Evolutionary conservation across 345 rosid genomes (phyloP), one percentile per base, ranked within the genome.

Genomic region (Excoecaria cochinchinensis): DNA sequence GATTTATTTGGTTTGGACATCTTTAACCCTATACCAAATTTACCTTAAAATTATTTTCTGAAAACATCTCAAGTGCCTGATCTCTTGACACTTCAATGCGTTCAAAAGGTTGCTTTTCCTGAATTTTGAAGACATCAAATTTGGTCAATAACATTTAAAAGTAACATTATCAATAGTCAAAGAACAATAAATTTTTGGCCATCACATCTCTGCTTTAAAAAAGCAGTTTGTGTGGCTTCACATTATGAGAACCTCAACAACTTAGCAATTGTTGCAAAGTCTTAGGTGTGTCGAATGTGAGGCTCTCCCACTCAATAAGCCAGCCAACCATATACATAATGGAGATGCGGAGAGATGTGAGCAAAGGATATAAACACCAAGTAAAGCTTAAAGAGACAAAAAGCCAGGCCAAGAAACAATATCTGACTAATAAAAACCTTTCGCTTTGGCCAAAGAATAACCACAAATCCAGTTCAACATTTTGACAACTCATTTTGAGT

Each of bases 41-140:
- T 80, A 86, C 99, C 98, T 93, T 95, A 76, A 95, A 95, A 36
- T 76, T 86, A 80, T 95, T 93, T 59, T 95, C 99, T 51, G 97
- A 91, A 75, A 95, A 95, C 80, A 95, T 83, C 80, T 91, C 96
- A 44, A 92, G 88, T 25, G 99, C 98, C 75, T 95, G 88, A 4
- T 89, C 95, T 84, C 86, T 88, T 50, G 99, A 82, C 68, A 95
- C 97, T 87, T 92, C 99, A 86, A 95, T 93, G 77, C 98, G 91
- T 81, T 92, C 98, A 88, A 95, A 95, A 74, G 95, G 96, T 80
- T 93, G 99, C 74, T 85, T 91, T 77, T 88, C 89, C 99, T 95
- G 84, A 69, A 74, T 7, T 19, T 4, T 31, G 16, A 61, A 38
- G 57, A 64, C 4, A 77, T 44, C 24, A 3, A 75, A 44, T 25